phyloP scores from a whole-genome alignment of 148 eudicot genomes.

The Silene uniflora region DNA sequence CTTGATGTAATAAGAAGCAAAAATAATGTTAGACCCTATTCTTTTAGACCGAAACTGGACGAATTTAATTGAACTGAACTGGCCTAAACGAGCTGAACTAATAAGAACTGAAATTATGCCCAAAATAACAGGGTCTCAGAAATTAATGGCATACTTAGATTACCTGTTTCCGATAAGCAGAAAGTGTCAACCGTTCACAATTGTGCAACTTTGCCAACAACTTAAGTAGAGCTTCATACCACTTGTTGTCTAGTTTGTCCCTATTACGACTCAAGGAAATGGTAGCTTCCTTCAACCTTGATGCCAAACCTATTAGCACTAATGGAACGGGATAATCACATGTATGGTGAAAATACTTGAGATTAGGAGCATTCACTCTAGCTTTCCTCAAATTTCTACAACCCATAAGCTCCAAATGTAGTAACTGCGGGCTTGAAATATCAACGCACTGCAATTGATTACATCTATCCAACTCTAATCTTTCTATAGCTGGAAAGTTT shows the following conservation, averaged over 20 bases:
- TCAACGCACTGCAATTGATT: background rate
- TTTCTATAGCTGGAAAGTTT: background rate
- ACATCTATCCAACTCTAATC: background rate
- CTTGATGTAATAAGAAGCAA: no score
- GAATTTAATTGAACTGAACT: background rate
- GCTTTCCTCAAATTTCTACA: no score
- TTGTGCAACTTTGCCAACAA: conserved; percentile 10
- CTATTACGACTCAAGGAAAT: background rate
- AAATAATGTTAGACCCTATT: no score
- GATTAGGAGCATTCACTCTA: conserved; percentile 2
- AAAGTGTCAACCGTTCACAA: background rate
- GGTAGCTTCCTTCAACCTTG: background rate
- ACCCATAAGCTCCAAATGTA: background rate
- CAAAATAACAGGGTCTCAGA: no score
- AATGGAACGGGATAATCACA: background rate
- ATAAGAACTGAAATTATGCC: no score
- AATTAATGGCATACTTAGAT: background rate
- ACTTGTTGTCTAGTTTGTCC: background rate
- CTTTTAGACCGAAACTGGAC: background rate
- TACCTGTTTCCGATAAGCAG: conserved; percentile 9
- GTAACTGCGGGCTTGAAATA: background rate
- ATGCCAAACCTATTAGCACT: background rate
- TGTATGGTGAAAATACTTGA: background rate
- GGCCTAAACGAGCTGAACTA: background rate
- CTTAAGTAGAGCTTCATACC: background rate